Base-by-base conservation (phyloP, 495 filamentous ascomycete genomes). In the Aspergillus haitiensis region DNA sequence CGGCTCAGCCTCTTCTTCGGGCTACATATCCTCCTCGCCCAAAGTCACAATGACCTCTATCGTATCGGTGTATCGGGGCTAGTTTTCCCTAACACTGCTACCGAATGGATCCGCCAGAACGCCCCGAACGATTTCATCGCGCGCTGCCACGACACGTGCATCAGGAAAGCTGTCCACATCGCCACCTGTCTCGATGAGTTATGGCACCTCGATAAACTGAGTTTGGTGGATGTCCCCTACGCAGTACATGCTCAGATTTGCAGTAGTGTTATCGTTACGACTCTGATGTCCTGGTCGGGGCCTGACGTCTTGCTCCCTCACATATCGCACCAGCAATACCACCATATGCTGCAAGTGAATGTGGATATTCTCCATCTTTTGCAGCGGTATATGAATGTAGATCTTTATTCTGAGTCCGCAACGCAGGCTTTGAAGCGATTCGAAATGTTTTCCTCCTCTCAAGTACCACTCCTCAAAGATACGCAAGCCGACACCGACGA, bases 51-150 rank as follows among this genome's bases (percentile, higher is more conserved):
- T 18, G 44, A 46, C 15, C 7, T 46, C 11, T 18, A 46, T 7
- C 44, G 44, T 8, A 15, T 46, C 13, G 44, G 44, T 7, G 44
- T 46, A 16, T 46, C 44, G 5, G 6, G 44, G 0, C 44, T 46
- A 2, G 44, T 46, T 18, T 46, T 46, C 44, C 13, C 44, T 18
- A 46, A 46, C 10, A 46, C 44, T 4, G 44, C 44, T 7, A 46
- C 44, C 5, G 2, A 46, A 46, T 46, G 13, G 44, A 46, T 46
- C 44, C 44, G 44, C 44, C 44, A 46, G 15, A 46, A 46, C 44
- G 44, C 44, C 2, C 44, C 44, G 6, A 7, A 46, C 3, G 44
- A 46, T 12, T 46, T 46, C 44, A 16, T 46, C 12, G 15, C 44
- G 13, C n/a, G 44, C n/a, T 46, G 44, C 13, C 44, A 46, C 15